These are phyloP conservation scores for Colletotrichum theobromicola DNA, from an alignment of 2,329 filamentous ascomycete genomes.

Conservation along the genomic window DNA sequence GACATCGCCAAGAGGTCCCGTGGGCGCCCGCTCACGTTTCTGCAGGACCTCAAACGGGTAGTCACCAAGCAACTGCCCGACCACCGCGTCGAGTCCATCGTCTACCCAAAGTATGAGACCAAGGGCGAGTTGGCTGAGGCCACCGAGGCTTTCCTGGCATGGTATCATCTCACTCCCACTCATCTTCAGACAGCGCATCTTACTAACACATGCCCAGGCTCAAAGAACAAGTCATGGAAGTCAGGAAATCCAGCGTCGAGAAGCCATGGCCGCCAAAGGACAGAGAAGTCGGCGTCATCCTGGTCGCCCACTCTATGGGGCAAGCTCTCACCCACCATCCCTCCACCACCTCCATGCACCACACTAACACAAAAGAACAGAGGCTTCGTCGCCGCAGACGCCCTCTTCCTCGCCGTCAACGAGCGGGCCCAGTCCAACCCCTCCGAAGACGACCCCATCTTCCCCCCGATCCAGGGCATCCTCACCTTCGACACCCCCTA, in stretches of 20 bases:
- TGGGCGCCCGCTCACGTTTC: neutral
- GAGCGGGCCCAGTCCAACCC: constrained; percentile 57
- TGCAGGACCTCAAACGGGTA: constrained; percentile 60
- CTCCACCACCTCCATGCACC: neutral
- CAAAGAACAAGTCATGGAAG: constrained; percentile 79
- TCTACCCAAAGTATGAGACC: constrained; percentile 78
- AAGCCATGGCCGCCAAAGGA: constrained; percentile 81
- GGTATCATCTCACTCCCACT: constrained; percentile 29
- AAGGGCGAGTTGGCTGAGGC: constrained; percentile 66
- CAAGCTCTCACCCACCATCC: constrained; percentile 27
- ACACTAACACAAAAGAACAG: constrained; percentile 32
- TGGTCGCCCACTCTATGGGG: constrained; percentile 86
- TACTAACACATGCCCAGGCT: constrained; percentile 56
- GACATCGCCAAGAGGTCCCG: neutral
- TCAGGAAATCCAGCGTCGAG: constrained; percentile 71
- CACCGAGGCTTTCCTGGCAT: constrained; percentile 50
- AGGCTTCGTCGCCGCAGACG: constrained; percentile 84
- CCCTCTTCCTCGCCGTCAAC: constrained; percentile 73
- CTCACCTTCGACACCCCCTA: constrained; percentile 88
- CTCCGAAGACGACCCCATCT: constrained; percentile 57
- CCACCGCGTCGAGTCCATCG: constrained; percentile 63
- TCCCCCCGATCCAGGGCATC: constrained; percentile 81
- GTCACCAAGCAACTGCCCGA: constrained; percentile 65
- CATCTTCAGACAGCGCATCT: neutral
- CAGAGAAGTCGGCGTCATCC: constrained; percentile 78